Base-by-base conservation (phyloP, 192 early-diverging fungal genomes). In the Coemansia sp. region DNA sequence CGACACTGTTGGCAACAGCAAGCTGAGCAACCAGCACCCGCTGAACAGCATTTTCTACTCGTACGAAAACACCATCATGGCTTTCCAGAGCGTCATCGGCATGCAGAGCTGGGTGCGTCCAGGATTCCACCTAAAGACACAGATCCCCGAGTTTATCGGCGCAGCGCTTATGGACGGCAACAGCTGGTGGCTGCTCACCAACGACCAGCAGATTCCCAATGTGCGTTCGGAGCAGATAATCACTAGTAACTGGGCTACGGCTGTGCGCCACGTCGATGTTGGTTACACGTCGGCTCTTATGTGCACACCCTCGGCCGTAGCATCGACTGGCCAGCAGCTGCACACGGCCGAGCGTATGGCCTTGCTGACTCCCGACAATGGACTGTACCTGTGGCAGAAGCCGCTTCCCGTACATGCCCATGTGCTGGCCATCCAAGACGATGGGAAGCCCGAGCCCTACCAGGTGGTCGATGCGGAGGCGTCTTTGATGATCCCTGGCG, bases 211-310 rank as follows among this genome's bases (percentile, higher is more conserved):
- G 3, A 39, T 44, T 10, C 51, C 26, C 9, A 55, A 54, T 11
- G 49, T 60, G 18, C 42, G 27, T 28, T 23, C 56, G 24, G 60
- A 51, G 15, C 29, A n/a, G 20, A 53, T 76, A 13, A 46, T 76
- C 13, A 76, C 72, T 20, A 65, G 23, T 36, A 57, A 43, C 60
- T 65, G 61, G 66, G 50, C 26, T 4, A 40, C 58, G 3, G 72
- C 62, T 24, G 67, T 70, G 39, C 72, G 72, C 18, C 72, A 76
- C 11, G 48, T 25, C 3, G 72, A 76, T 27, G 67, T 76, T n/a
- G 72, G 72, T 19, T 76, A 76, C 39, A 55, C 53, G 7, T 39
- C 51, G 13, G 72, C 64, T 7, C 24, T 61, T 22, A 46, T 57
- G 32, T 76, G 67, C 23, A 27, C 43, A 13, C 72, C 57, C 18